Evolutionary conservation across 208 protist genomes (phyloP).

Genomic region (Trichomonas vaginalis): DNA sequence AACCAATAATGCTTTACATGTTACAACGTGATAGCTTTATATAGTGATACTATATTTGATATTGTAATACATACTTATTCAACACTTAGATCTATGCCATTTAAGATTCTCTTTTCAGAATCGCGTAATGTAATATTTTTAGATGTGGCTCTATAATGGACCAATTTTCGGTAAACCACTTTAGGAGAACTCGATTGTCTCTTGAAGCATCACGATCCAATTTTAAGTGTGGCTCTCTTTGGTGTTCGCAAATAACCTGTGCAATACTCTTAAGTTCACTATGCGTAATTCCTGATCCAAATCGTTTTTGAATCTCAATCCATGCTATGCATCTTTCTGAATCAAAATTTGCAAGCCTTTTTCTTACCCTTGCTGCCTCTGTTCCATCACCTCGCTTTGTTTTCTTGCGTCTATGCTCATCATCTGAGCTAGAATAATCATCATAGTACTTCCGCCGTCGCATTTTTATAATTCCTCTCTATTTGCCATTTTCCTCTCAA

Average conservation of each 20-base stretch:
- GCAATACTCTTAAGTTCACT: background rate
- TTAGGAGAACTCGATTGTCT: background rate
- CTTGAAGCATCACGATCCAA: background rate
- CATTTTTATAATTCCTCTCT: background rate
- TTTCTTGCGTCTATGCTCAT: background rate
- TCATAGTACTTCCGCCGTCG: background rate
- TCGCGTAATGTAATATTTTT: background rate
- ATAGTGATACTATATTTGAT: too few relatives aligned
- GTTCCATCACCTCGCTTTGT: background rate
- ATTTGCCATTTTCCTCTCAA: too few relatives aligned
- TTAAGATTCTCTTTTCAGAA: background rate
- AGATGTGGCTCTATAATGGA: background rate
- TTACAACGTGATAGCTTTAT: too few relatives aligned
- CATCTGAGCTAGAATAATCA: background rate
- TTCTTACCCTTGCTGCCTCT: background rate
- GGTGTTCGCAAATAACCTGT: background rate
- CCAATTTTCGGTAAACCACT: slow-evolving; percentile 3
- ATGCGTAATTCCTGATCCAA: background rate
- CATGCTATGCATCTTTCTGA: background rate
- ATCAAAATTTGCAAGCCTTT: background rate
- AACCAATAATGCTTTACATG: too few relatives aligned
- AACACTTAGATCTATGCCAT: background rate
- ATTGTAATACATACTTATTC: too few relatives aligned
- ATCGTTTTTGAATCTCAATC: background rate
- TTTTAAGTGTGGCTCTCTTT: background rate